Conservation (phyloP, 108 stramenopile genomes). For the Bacterosira constricta region DNA sequence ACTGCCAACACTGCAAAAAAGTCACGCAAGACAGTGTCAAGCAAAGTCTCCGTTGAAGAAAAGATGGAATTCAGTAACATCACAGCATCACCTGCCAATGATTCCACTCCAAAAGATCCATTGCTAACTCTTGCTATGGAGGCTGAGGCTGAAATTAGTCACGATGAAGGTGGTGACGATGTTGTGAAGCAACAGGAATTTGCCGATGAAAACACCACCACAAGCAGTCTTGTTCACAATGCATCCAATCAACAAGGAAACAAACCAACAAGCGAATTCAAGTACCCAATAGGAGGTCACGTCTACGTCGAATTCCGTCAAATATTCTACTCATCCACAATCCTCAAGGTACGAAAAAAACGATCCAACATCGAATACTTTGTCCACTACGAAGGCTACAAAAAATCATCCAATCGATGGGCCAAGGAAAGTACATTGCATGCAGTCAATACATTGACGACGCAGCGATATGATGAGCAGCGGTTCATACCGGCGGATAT, state of each 20-base stretch:
- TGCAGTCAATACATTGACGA: slow-evolving; percentile 40
- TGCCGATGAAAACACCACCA: slow-evolving; percentile 13
- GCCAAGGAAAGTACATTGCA: slow-evolving; percentile 47
- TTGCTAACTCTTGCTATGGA: not conserved
- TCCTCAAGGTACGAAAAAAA: slow-evolving; percentile 38
- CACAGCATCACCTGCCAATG: too few species aligned
- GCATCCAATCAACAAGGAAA: not conserved
- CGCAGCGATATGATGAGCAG: slow-evolving; percentile 44
- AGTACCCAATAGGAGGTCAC: slow-evolving; percentile 39
- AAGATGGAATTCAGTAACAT: too few species aligned
- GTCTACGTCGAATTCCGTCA: slow-evolving; percentile 53
- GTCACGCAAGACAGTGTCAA: too few species aligned
- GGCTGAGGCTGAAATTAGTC: slow-evolving; percentile 6
- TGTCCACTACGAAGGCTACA: slow-evolving; percentile 57
- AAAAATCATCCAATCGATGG: slow-evolving; percentile 55
- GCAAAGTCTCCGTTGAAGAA: too few species aligned
- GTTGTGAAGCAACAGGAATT: too few species aligned
- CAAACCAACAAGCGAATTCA: slow-evolving; percentile 2
- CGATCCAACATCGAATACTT: slow-evolving; percentile 33
- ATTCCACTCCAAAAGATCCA: too few species aligned
- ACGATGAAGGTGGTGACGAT: slow-evolving; percentile 3
- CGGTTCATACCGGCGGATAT: slow-evolving; percentile 17
- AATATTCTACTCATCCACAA: slow-evolving; percentile 47
- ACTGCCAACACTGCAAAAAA: too few species aligned
- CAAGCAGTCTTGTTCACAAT: not conserved